Percentiles rank a stretch among this genome's conserved stretches.
These are phyloP conservation scores for Fulvia fulva DNA, from an alignment of 2,329 filamentous ascomycete species.

Conservation along the genomic window DNA sequence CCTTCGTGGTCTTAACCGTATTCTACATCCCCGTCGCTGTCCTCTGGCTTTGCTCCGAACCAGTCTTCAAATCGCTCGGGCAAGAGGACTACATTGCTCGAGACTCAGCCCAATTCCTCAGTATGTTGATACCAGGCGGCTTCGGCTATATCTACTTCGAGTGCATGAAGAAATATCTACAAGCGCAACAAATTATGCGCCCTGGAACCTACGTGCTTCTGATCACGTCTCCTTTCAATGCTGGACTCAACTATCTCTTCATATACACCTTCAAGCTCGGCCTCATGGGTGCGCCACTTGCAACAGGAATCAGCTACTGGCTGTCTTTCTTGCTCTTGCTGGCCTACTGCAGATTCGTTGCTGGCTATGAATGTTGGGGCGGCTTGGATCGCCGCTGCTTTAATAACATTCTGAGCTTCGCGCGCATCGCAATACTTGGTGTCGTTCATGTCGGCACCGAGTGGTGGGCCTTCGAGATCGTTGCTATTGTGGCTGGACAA, in stretches of 20 bases:
- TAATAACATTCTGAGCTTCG: constrained; percentile 66
- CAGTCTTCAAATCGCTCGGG: constrained; percentile 68
- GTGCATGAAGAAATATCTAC: constrained; percentile 62
- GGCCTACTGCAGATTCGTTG: constrained; percentile 66
- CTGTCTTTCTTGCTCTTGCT: constrained; percentile 72
- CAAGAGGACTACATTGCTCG: constrained; percentile 74
- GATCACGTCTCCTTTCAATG: constrained; percentile 58
- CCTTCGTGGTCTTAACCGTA: constrained; percentile 64
- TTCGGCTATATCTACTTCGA: constrained; percentile 87
- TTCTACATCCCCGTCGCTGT: constrained; percentile 71
- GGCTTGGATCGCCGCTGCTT: constrained; percentile 63
- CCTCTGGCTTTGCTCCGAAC: constrained; percentile 72
- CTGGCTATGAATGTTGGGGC: constrained; percentile 72
- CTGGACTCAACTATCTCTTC: constrained; percentile 61
- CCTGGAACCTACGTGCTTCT: constrained; percentile 61
- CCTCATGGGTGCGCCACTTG: constrained; percentile 73
- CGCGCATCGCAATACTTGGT: constrained; percentile 69
- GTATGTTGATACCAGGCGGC: constrained; percentile 71
- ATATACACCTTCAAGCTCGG: constrained; percentile 68
- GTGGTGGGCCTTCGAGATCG: constrained; percentile 94
- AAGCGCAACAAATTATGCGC: constrained; percentile 60
- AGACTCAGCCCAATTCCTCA: constrained; percentile 69
- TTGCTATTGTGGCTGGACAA: constrained; percentile 74
- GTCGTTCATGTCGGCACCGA: constrained; percentile 80
- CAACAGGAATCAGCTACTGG: constrained; percentile 84